Percentiles rank a stretch among this genome's conserved stretches.
Evolutionary conservation across 2,329 filamentous ascomycete genomes (phyloP).

Genomic region (Diaporthe helianthi): DNA sequence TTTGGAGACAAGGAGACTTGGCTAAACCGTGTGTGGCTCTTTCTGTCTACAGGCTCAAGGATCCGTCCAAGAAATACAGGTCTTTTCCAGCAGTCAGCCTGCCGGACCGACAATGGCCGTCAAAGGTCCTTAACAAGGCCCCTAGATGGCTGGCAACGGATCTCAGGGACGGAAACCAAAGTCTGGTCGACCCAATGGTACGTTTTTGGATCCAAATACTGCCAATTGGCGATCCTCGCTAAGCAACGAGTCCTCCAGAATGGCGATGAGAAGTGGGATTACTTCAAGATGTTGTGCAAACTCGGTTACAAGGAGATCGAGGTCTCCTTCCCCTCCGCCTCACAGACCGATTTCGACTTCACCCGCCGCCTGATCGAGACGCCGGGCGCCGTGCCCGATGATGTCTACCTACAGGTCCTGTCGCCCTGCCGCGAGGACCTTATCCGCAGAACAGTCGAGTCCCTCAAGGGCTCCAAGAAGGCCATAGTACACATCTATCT

Average conservation of each 20-base stretch:
- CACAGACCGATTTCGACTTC: slow-evolving; percentile 95
- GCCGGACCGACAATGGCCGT: slow-evolving; percentile 81
- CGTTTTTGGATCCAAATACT: slow-evolving; percentile 39
- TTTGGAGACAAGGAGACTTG: background rate
- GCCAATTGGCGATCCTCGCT: slow-evolving; percentile 1
- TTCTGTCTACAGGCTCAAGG: slow-evolving; percentile 65
- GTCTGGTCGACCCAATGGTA: slow-evolving; percentile 91
- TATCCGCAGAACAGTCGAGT: slow-evolving; percentile 88
- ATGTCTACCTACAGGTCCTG: slow-evolving; percentile 91
- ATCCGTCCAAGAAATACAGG: slow-evolving; percentile 80
- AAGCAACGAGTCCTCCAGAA: slow-evolving; percentile 60
- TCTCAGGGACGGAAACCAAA: slow-evolving; percentile 92
- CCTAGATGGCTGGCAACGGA: slow-evolving; percentile 92
- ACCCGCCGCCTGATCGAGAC: slow-evolving; percentile 86
- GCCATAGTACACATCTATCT: slow-evolving; percentile 96
- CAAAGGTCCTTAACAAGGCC: slow-evolving; percentile 80
- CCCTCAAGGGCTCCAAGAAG: slow-evolving; percentile 87
- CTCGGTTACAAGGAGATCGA: slow-evolving; percentile 98
- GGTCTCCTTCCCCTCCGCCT: slow-evolving; percentile 93
- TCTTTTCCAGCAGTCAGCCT: slow-evolving; percentile 71
- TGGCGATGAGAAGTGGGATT: slow-evolving; percentile 92
- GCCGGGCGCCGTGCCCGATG: slow-evolving; percentile 81
- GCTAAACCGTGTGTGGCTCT: slow-evolving; percentile 24
- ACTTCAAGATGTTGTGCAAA: slow-evolving; percentile 92
- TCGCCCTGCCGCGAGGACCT: slow-evolving; percentile 92